phyloP scores from a whole-genome alignment of 1,284 basidiomycete species.

The Agroathelia rolfsii region DNA sequence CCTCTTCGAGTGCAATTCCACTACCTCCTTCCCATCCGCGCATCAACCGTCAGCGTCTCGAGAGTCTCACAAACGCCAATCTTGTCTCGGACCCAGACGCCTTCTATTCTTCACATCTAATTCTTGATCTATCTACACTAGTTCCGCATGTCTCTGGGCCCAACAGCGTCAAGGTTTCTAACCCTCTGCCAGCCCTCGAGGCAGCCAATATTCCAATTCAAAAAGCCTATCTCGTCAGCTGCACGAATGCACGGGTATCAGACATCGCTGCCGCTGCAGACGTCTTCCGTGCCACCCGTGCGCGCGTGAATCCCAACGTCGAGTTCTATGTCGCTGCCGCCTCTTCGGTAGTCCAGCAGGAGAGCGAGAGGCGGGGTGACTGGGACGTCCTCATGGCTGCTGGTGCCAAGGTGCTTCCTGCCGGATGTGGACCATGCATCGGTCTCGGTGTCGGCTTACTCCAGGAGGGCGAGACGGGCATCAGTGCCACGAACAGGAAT shows the following conservation, averaged over 20 bases:
- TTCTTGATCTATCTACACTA: conserved; percentile 88
- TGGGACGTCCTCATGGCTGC: conserved; percentile 83
- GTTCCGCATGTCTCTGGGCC: conserved; percentile 95
- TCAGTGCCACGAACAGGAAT: conserved; percentile 97
- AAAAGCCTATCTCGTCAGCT: conserved; percentile 98
- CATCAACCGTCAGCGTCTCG: conserved; percentile 70
- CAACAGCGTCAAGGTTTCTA: conserved; percentile 95
- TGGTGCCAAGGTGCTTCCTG: conserved; percentile 87
- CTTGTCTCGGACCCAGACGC: conserved; percentile 73
- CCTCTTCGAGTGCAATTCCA: conserved; percentile 48
- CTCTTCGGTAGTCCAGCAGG: conserved; percentile 83
- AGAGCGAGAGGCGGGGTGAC: conserved; percentile 78
- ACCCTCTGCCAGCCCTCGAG: conserved; percentile 77
- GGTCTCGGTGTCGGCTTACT: conserved; percentile 89
- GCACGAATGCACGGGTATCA: conserved; percentile 95
- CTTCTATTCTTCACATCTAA: conserved; percentile 81
- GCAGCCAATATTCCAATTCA: conserved; percentile 75
- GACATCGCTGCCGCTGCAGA: conserved; percentile 89
- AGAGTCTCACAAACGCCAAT: conserved; percentile 46
- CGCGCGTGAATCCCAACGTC: conserved; percentile 83
- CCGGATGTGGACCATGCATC: conserved; percentile 97
- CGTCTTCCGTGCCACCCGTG: conserved; percentile 77
- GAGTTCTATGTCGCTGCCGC: conserved; percentile 98
- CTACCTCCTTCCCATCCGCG: conserved; percentile 78
- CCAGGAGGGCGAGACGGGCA: conserved; percentile 91